Conservation (phyloP, 2,329 filamentous ascomycete species). For the Arthrinium puccinioides region DNA sequence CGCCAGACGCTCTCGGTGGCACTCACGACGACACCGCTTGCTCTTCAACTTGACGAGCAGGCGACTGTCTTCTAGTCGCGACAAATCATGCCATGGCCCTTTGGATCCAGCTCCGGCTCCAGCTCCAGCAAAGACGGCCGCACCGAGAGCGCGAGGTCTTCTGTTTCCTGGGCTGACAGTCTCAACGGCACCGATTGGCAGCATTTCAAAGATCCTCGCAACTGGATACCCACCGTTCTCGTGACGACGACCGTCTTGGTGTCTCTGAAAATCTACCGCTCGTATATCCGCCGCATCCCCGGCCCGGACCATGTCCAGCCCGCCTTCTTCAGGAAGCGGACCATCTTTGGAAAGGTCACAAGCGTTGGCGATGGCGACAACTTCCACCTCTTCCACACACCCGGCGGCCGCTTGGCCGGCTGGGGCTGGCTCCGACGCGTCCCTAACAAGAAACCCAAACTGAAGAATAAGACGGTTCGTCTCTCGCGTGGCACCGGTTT, state of each 20-base stretch:
- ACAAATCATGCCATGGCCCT: slow-evolving; percentile 25
- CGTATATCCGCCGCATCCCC: slow-evolving; percentile 78
- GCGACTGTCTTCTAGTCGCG: no score
- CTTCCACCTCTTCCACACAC: slow-evolving; percentile 90
- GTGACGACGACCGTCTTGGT: slow-evolving; percentile 48
- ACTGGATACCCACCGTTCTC: slow-evolving; percentile 44
- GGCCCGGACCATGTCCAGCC: slow-evolving; percentile 69
- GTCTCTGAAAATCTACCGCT: slow-evolving; percentile 57
- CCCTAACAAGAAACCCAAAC: slow-evolving; percentile 57
- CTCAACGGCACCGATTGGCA: slow-evolving; percentile 44
- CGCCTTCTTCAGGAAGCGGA: slow-evolving; percentile 65
- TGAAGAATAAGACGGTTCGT: slow-evolving; percentile 72
- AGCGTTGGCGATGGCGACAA: slow-evolving; percentile 95
- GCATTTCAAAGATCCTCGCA: slow-evolving; percentile 46
- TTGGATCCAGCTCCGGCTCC: slow-evolving; percentile 14
- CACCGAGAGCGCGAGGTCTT: slow-evolving; percentile 23
- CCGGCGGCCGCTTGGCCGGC: slow-evolving; percentile 76
- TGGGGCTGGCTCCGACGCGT: slow-evolving; percentile 89
- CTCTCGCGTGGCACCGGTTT: neutral
- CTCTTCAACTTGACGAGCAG: no score
- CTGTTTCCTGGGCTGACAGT: slow-evolving; percentile 31
- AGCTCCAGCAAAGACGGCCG: slow-evolving; percentile 13
- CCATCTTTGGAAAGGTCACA: slow-evolving; percentile 78
- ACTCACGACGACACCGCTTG: no score
- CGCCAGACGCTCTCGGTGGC: no score